Base-by-base conservation (phyloP, 2,329 filamentous ascomycete species). In the Monosporascus sp. region DNA sequence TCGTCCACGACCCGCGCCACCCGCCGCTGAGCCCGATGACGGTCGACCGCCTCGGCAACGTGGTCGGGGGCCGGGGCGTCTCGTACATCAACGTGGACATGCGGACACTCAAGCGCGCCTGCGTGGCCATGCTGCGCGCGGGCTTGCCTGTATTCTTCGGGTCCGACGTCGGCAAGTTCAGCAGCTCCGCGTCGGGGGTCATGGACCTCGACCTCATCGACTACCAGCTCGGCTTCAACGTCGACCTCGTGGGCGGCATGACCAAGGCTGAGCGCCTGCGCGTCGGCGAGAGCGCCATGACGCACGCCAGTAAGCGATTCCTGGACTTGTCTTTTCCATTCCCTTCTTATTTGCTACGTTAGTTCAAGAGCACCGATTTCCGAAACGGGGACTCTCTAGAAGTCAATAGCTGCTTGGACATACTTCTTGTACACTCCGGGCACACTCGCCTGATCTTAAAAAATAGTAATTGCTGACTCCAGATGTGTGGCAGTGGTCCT, bases 61-160 rank as follows among this genome's bases (percentile, higher is more conserved):
- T 96, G 6, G 85, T 90, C 52, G 88, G 88, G 46, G 90, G 89
- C 8, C 80, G 86, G 8, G 82, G 82, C 4, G 80, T 95, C 51
- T 88, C 84, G 8, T 96, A 96, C 67, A 83, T 95, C 64, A 96
- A 96, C 66, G 90, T 94, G 17, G 79, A 86, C 55, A 91, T 91
- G 77, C 59, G 70, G 2, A 75, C 81, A 0, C 84, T 96, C 61
- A 95, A 95, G 71, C 66, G 74, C 1, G 85, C 87, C 0, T 88
- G 86, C 61, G 83, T 95, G 48, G 77, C 81, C 31, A 94, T 91
- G 89, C 81, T 96, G 48, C 82, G 84, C 65, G 84, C 85, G 11
- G 90, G 90, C 1, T 73, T 90, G 5, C 91, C 91, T 9, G 82
- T 96, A 49, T 96, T 96, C 79, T 96, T 96, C 67, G 91, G 91